phyloP scores from a whole-genome alignment of 208 protist genomes.

The Crithidia fasciculata region DNA sequence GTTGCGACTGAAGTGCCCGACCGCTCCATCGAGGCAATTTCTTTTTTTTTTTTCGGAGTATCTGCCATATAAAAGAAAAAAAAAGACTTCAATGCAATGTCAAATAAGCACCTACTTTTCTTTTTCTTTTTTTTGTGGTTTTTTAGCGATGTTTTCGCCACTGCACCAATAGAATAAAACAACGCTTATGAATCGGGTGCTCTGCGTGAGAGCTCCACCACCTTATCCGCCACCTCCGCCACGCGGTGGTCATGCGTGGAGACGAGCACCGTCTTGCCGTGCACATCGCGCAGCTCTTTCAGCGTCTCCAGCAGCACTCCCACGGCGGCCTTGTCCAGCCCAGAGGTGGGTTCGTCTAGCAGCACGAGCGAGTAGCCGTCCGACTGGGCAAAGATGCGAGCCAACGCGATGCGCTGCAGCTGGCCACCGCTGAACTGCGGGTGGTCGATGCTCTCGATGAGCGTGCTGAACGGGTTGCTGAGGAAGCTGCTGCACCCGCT shows the following conservation, averaged over 20 bases:
- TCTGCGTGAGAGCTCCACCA: constrained; percentile 42
- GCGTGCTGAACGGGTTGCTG: constrained; percentile 55
- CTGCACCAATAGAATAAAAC: not conserved
- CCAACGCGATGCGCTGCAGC: constrained; percentile 81
- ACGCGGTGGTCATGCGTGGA: constrained; percentile 77
- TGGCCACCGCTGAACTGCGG: constrained; percentile 84
- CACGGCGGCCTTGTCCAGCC: constrained; percentile 57
- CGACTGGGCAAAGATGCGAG: constrained; percentile 59
- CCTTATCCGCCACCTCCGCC: constrained; percentile 54
- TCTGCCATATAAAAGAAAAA: not conserved
- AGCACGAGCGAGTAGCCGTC: constrained; percentile 64
- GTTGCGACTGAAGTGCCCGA: too few relatives aligned
- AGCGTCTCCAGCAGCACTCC: constrained; percentile 57
- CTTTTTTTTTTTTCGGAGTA: not conserved
- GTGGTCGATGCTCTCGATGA: constrained; percentile 75
- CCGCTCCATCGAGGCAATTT: not conserved
- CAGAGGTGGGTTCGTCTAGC: constrained; percentile 81
- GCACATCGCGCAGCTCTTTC: constrained; percentile 50
- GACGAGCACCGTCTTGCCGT: constrained; percentile 79
- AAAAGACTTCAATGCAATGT: not conserved
- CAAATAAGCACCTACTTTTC: not conserved
- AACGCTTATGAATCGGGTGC: not conserved
- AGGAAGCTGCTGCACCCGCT: constrained; percentile 62
- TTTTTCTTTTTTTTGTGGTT: not conserved
- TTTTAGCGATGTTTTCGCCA: too few relatives aligned